phyloP scores from a whole-genome alignment of 257 asterid genomes.

The Forsythia viridissima region DNA sequence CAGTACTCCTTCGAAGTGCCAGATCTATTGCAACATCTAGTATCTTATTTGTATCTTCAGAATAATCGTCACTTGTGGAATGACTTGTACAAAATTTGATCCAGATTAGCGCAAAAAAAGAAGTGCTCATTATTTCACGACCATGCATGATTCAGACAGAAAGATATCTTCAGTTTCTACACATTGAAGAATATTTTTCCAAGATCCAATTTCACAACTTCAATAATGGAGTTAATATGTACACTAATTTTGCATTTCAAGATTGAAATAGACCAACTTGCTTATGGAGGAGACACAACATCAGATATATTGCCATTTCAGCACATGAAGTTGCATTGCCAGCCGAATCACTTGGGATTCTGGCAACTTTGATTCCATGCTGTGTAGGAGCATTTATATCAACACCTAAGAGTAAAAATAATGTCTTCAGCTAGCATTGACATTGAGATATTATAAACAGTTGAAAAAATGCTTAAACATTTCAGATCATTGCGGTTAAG shows the following conservation, averaged over 20 bases:
- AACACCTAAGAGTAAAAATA: constrained; percentile 49
- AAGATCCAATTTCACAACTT: neutral
- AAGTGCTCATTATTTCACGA: neutral
- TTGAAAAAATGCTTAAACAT: neutral
- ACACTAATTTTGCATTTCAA: constrained; percentile 17
- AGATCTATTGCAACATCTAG: neutral
- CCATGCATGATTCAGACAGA: neutral
- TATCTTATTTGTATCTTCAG: neutral
- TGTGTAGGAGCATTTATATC: constrained; percentile 80
- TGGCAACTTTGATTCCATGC: constrained; percentile 87
- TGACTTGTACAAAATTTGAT: neutral
- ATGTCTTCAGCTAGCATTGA: neutral
- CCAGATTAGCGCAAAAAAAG: neutral
- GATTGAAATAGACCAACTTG: constrained; percentile 63
- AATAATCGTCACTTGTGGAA: neutral
- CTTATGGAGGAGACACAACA: constrained; percentile 95
- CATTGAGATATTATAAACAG: neutral
- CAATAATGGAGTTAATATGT: constrained; percentile 1
- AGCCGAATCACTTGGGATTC: constrained; percentile 75
- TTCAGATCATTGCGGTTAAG: constrained; percentile 14
- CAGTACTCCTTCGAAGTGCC: neutral
- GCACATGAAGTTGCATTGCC: constrained; percentile 98
- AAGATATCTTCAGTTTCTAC: neutral
- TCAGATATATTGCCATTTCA: constrained; percentile 93
- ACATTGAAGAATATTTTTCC: neutral